Evolutionary conservation across 2,329 filamentous ascomycete species (phyloP).

Genomic region (Fusarium sp.): DNA sequence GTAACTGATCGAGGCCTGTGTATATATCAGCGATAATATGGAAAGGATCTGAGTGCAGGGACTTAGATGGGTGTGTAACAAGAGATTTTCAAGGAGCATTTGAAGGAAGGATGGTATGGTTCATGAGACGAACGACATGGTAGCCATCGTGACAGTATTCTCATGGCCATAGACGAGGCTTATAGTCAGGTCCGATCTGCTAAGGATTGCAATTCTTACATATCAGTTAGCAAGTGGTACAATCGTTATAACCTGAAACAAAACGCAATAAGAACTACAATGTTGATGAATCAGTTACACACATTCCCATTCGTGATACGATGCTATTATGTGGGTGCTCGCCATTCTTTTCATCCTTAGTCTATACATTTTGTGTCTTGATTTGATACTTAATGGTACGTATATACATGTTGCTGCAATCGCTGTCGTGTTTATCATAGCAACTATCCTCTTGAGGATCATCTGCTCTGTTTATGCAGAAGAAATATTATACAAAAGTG

Average conservation of each 20-base stretch:
- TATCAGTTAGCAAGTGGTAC: slow-evolving; percentile 8
- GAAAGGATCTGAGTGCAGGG: slow-evolving; percentile 1
- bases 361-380: not conserved
- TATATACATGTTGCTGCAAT: slow-evolving; percentile 2
- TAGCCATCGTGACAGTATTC: slow-evolving; percentile 31
- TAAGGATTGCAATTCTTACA: slow-evolving; percentile 14
- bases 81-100: slow-evolving; percentile 6
- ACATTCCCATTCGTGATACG: not conserved
- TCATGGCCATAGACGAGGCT: slow-evolving; percentile 5
- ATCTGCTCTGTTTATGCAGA: not conserved
- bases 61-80: slow-evolving; percentile 25
- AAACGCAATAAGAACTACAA: slow-evolving; percentile 18
- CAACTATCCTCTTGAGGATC: not conserved
- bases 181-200: slow-evolving; percentile 8
- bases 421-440: slow-evolving; percentile 9
- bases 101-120: slow-evolving; percentile 13
- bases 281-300: not conserved
- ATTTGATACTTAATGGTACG: slow-evolving; percentile 8
- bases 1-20: slow-evolving; percentile 10
- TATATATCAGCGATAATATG: slow-evolving; percentile 34
- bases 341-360: not conserved
- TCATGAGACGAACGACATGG: slow-evolving; percentile 33
- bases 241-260: slow-evolving; percentile 35
- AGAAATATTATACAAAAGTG: not conserved
- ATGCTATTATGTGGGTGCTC: no score